Conservation (phyloP, 106 monocot genomes). For the Triglochin maritima region DNA sequence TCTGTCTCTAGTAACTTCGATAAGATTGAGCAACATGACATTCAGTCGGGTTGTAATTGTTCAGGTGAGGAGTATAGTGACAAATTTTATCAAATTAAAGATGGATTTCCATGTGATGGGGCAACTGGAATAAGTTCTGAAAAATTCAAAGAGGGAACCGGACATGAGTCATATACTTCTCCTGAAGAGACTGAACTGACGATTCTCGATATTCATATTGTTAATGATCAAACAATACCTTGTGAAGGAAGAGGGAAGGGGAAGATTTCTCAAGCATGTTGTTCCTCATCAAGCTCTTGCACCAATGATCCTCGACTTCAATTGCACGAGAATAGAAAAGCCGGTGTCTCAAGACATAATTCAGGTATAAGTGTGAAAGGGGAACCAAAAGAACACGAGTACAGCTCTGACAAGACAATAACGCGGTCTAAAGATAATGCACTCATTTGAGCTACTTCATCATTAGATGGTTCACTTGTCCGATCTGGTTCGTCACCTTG, state of each 20-base stretch:
- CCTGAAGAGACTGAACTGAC: slow-evolving; percentile 18
- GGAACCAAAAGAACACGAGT: slow-evolving; percentile 22
- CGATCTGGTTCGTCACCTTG: slow-evolving; percentile 7
- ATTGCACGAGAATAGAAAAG: not conserved
- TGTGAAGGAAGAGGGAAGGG: slow-evolving; percentile 5
- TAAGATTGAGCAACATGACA: not conserved
- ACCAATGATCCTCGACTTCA: not conserved
- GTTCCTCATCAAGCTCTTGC: not conserved
- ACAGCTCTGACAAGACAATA: slow-evolving; percentile 19
- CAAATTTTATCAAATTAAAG: not conserved
- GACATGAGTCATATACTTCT: slow-evolving; percentile 5
- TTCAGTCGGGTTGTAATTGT: slow-evolving; percentile 2
- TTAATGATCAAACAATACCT: slow-evolving; percentile 20
- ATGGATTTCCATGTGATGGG: slow-evolving; percentile 5
- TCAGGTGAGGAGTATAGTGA: slow-evolving; percentile 2
- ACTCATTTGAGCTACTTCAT: not conserved
- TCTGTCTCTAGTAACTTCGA: slow-evolving; percentile 1
- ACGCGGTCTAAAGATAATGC: not conserved
- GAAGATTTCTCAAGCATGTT: slow-evolving; percentile 3
- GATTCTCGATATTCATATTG: slow-evolving; percentile 48
- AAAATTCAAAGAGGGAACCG: not conserved
- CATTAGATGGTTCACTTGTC: slow-evolving; percentile 1
- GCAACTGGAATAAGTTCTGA: not conserved
- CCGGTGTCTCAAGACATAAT: slow-evolving; percentile 2
- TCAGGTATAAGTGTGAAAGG: slow-evolving; percentile 2